Percentiles rank a stretch among this genome's conserved stretches.
phyloP scores from a whole-genome alignment of 306 rosid species.

The Medicago ruthenica region DNA sequence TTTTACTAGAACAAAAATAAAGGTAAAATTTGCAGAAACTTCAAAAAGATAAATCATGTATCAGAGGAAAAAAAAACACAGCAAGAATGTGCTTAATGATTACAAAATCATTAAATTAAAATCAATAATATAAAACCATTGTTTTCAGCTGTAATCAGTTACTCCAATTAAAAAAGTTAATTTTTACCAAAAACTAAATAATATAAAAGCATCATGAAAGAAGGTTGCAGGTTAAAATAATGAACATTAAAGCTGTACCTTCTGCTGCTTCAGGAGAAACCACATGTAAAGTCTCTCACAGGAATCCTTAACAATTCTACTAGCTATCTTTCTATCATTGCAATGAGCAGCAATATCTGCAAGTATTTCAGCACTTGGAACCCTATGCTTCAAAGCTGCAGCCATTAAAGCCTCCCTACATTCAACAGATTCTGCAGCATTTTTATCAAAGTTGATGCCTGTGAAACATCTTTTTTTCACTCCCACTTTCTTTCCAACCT shows the following conservation, averaged over 20 bases:
- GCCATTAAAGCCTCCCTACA: constrained; percentile 65
- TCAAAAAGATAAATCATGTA: constrained; percentile 12
- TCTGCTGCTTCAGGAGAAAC: constrained; percentile 70
- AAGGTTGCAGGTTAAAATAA: constrained; percentile 6
- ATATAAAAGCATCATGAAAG: not conserved
- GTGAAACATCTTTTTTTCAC: constrained; percentile 65
- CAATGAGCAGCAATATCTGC: constrained; percentile 67
- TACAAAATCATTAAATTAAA: not conserved
- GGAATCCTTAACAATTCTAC: constrained; percentile 77
- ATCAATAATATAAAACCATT: not conserved
- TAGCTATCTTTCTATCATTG: constrained; percentile 80
- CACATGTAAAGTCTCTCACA: constrained; percentile 81
- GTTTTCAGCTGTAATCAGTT: constrained; percentile 4
- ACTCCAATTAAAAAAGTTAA: not conserved
- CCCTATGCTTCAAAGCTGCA: constrained; percentile 71
- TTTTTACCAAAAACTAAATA: not conserved
- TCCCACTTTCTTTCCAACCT: constrained; percentile 43
- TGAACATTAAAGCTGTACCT: constrained; percentile 52
- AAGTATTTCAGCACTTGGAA: constrained; percentile 64
- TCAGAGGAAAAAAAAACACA: not conserved
- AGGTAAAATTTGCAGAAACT: not conserved
- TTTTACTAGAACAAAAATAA: not conserved
- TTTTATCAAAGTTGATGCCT: constrained; percentile 67
- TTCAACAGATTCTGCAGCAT: constrained; percentile 73
- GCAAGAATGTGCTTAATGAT: not conserved